Conservation (phyloP, 495 filamentous ascomycete genomes). For the Polyplosphaeria fusca region DNA sequence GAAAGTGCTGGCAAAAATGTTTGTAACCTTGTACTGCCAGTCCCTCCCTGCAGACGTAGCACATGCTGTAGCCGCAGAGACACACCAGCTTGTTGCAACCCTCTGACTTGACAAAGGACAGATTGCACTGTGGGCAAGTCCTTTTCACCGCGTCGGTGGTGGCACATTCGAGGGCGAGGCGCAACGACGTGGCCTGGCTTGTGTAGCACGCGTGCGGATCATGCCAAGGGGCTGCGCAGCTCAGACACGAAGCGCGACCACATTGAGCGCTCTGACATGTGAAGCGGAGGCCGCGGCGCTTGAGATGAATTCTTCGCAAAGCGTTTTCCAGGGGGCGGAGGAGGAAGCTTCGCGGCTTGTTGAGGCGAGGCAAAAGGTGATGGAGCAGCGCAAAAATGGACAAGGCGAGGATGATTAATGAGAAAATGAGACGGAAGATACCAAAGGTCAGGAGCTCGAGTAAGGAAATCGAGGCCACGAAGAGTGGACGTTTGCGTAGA, state of each 20-base stretch:
- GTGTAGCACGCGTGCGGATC: conserved; percentile 68
- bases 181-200: conserved; percentile 63
- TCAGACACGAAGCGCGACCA: conserved; percentile 68
- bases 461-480: conserved; percentile 16
- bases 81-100: conserved; percentile 98
- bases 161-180: conserved; percentile 83
- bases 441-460: conserved; percentile 42
- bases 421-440: conserved; percentile 44
- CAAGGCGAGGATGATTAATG: conserved; percentile 50
- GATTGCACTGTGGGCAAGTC: conserved; percentile 84
- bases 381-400: conserved; percentile 36
- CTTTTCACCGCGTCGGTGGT: conserved; percentile 93
- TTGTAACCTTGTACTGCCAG: conserved; percentile 66
- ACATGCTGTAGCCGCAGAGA: conserved; percentile 97
- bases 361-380: conserved; percentile 38
- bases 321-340: conserved; percentile 51
- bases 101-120: conserved; percentile 84
- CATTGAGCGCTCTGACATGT: conserved; percentile 67
- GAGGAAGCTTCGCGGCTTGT: conserved; percentile 35
- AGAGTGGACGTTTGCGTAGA: conserved; percentile 9
- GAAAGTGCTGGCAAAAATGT: conserved; percentile 95
- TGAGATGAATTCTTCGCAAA: conserved; percentile 60
- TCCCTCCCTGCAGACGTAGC: conserved; percentile 75
- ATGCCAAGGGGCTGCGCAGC: conserved; percentile 62
- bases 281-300: conserved; percentile 67